Conservation (phyloP, 352 stramenopile species). For the Peronospora farinosa region DNA sequence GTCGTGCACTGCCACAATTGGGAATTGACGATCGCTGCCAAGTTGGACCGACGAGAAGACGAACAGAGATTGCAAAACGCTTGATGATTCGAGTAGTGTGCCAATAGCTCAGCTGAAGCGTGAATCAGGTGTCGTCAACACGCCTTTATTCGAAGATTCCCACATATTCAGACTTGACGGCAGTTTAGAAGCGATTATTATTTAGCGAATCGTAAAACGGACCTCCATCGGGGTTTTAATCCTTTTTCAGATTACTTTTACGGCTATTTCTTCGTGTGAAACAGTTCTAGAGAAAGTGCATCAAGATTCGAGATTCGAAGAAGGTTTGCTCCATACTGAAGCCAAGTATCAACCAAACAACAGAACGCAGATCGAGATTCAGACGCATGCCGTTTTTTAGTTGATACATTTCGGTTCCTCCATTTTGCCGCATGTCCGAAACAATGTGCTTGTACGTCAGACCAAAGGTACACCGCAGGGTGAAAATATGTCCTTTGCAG, state of each 20-base stretch:
- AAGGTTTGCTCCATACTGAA: conserved; percentile 5
- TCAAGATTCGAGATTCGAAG: conserved; percentile 13
- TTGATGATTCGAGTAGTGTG: neutral
- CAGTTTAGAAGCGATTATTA: neutral
- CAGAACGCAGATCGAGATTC: conserved; percentile 11
- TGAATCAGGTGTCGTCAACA: conserved; percentile 17
- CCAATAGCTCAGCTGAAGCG: conserved; percentile 1
- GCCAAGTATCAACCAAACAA: conserved; percentile 7
- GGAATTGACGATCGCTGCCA: conserved; percentile 12
- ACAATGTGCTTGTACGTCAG: too few relatives aligned
- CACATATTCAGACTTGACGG: neutral
- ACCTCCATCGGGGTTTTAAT: neutral
- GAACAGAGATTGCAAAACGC: conserved; percentile 8
- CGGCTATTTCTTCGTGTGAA: neutral
- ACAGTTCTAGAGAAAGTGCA: conserved; percentile 6
- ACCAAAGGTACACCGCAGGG: too few relatives aligned
- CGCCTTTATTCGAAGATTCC: conserved; percentile 19
- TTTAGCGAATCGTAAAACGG: neutral
- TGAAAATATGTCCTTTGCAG: too few relatives aligned
- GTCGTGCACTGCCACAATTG: conserved; percentile 7
- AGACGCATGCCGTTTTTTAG: neutral
- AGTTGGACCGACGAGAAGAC: conserved; percentile 1
- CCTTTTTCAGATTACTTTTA: neutral
- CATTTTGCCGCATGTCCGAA: neutral
- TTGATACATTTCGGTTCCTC: neutral